Percentiles rank a stretch among this genome's conserved stretches.
phyloP scores from a whole-genome alignment of 768 basidiomycete species.

The Daedaleopsis nitida region DNA sequence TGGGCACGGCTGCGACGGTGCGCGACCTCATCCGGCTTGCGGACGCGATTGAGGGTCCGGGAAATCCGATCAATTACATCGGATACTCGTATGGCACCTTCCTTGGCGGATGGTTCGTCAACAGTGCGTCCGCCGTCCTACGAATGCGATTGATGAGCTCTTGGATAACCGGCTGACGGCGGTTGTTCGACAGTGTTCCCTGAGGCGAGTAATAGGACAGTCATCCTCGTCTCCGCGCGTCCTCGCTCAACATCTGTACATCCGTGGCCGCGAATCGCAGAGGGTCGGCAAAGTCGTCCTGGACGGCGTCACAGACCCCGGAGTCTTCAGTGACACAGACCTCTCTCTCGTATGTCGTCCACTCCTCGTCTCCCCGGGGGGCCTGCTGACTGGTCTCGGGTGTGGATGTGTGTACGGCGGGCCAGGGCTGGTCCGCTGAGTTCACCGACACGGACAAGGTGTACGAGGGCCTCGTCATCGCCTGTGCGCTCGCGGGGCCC shows the following conservation, averaged over 20 bases:
- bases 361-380: not conserved
- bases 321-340: not conserved
- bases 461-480: conserved; percentile 11
- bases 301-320: conserved; percentile 8
- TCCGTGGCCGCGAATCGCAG: not conserved
- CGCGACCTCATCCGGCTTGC: conserved; percentile 9
- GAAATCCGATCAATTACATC: conserved; percentile 7
- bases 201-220: not conserved
- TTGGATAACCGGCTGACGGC: not conserved
- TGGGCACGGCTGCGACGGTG: conserved; percentile 6
- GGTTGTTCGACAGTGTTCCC: conserved; percentile 5
- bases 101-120: not conserved
- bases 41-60: conserved; percentile 8
- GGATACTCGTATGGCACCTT: conserved; percentile 4
- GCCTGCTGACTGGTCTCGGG: not conserved
- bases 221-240: too few relatives aligned
- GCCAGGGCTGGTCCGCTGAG: not conserved
- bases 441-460: not conserved
- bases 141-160: too few relatives aligned
- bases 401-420: too few relatives aligned
- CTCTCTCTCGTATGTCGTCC: not conserved
- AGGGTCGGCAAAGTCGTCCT: conserved; percentile 1
- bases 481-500: conserved; percentile 15
- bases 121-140: not conserved
- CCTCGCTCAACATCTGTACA: too few relatives aligned